These are phyloP conservation scores for Neopestalotiopsis sp. DNA, from an alignment of 2,329 filamentous ascomycete species.

Conservation along the genomic window DNA sequence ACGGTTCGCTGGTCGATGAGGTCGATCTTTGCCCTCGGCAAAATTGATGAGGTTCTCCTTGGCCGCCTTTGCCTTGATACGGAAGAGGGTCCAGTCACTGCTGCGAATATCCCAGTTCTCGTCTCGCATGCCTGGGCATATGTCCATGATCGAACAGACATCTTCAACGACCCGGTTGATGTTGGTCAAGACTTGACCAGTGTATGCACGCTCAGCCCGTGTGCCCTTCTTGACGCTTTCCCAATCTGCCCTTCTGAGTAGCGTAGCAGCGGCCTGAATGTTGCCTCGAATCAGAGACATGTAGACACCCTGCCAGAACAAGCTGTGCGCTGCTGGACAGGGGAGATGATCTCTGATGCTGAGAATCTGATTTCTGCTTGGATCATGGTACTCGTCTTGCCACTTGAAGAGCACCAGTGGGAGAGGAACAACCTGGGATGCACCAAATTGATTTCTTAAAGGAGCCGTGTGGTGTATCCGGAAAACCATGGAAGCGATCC, in stretches of 20 bases:
- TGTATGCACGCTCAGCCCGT: slow-evolving; percentile 70
- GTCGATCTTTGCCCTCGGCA: slow-evolving; percentile 73
- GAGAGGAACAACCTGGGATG: slow-evolving; percentile 56
- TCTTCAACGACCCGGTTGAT: slow-evolving; percentile 74
- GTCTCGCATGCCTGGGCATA: slow-evolving; percentile 70
- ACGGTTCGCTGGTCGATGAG: slow-evolving; percentile 32
- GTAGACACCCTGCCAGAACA: slow-evolving; percentile 88
- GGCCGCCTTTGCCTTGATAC: slow-evolving; percentile 73
- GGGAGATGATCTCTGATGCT: slow-evolving; percentile 67
- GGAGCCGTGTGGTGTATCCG: slow-evolving; percentile 74
- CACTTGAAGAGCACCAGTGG: slow-evolving; percentile 84
- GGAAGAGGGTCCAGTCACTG: slow-evolving; percentile 83
- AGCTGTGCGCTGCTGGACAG: slow-evolving; percentile 74
- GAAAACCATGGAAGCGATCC: slow-evolving; percentile 77
- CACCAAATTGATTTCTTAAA: slow-evolving; percentile 40
- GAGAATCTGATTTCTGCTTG: slow-evolving; percentile 70
- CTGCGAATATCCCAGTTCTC: slow-evolving; percentile 82
- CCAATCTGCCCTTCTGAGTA: slow-evolving; percentile 80
- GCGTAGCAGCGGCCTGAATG: slow-evolving; percentile 66
- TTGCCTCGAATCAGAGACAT: slow-evolving; percentile 77
- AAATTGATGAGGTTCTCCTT: slow-evolving; percentile 76
- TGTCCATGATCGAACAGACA: slow-evolving; percentile 71
- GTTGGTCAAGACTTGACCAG: slow-evolving; percentile 76
- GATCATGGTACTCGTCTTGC: slow-evolving; percentile 77
- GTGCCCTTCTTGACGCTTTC: slow-evolving; percentile 74